Conservation (phyloP, 805 yeast species). For the Candida hispaniensis region DNA sequence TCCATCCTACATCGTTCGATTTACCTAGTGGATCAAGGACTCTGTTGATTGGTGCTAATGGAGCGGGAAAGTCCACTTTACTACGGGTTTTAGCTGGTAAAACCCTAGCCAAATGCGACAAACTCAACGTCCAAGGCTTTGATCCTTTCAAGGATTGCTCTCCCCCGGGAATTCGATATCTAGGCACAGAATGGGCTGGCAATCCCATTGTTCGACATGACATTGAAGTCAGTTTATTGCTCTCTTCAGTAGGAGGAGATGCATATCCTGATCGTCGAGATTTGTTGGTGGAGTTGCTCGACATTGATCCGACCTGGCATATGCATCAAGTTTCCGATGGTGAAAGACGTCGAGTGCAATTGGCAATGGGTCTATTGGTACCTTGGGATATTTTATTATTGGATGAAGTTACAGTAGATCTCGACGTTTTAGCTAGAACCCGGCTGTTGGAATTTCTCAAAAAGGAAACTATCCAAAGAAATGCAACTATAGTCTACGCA, state of each 20-base stretch:
- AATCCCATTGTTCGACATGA: conserved; percentile 85
- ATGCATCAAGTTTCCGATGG: conserved; percentile 92
- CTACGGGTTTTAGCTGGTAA: conserved; percentile 83
- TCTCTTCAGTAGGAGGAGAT: conserved; percentile 76
- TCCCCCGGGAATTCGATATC: conserved; percentile 44
- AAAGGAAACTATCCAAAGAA: conserved; percentile 58
- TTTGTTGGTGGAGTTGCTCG: conserved; percentile 61
- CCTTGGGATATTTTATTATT: conserved; percentile 84
- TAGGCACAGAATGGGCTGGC: conserved; percentile 97
- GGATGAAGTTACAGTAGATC: conserved; percentile 94
- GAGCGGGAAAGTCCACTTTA: conserved; percentile 93
- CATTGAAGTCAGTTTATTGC: conserved; percentile 70
- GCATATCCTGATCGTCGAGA: conserved; percentile 68
- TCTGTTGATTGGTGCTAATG: conserved; percentile 83
- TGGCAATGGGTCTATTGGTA: conserved; percentile 82
- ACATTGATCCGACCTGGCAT: conserved; percentile 80
- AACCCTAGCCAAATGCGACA: conserved; percentile 66
- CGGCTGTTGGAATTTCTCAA: conserved; percentile 59
- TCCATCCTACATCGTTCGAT: conserved; percentile 48
- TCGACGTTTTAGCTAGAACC: conserved; percentile 84
- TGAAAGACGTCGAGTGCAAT: conserved; percentile 86
- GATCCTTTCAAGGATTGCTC: conserved; percentile 73
- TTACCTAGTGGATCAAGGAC: conserved; percentile 68
- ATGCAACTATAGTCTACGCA: conserved; percentile 70
- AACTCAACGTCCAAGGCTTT: conserved; percentile 60